Evolutionary conservation across 2,329 filamentous ascomycete genomes (phyloP).

Genomic region (Massarina eburnea): DNA sequence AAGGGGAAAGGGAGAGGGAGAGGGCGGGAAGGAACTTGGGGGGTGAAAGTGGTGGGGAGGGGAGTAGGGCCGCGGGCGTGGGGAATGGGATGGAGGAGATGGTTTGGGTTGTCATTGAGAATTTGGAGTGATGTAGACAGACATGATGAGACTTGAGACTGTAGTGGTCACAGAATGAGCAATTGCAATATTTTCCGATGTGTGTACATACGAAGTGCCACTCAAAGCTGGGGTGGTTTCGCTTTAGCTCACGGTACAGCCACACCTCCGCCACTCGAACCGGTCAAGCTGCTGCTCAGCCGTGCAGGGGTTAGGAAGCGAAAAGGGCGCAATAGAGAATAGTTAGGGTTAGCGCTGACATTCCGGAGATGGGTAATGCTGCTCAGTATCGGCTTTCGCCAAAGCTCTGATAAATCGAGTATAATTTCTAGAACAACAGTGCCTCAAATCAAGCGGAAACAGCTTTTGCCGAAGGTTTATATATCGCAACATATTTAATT

Average conservation of each 20-base stretch:
- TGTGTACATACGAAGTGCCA: no score
- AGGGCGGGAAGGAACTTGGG: slow-evolving; percentile 7
- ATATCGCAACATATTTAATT: no score
- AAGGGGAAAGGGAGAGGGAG: slow-evolving; percentile 6
- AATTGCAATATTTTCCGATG: no score
- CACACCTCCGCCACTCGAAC: background rate
- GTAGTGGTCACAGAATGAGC: no score
- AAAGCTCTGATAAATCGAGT: no score
- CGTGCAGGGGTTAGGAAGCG: background rate
- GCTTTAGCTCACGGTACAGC: background rate
- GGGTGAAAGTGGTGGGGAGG: slow-evolving; percentile 1
- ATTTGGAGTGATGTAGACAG: slow-evolving; percentile 13
- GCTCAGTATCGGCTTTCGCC: no score
- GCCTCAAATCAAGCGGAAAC: no score
- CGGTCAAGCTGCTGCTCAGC: background rate
- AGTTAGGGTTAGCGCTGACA: no score
- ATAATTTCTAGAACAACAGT: no score
- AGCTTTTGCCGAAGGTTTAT: no score
- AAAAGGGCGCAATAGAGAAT: background rate
- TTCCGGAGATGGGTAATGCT: no score
- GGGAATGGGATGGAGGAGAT: slow-evolving; percentile 12
- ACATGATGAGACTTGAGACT: no score
- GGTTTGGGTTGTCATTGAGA: slow-evolving; percentile 37
- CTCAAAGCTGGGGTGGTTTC: background rate
- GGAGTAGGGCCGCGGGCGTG: slow-evolving; percentile 18